Base-by-base conservation (phyloP, 164 flowering plant genomes). In the Macadamia integrifolia region DNA sequence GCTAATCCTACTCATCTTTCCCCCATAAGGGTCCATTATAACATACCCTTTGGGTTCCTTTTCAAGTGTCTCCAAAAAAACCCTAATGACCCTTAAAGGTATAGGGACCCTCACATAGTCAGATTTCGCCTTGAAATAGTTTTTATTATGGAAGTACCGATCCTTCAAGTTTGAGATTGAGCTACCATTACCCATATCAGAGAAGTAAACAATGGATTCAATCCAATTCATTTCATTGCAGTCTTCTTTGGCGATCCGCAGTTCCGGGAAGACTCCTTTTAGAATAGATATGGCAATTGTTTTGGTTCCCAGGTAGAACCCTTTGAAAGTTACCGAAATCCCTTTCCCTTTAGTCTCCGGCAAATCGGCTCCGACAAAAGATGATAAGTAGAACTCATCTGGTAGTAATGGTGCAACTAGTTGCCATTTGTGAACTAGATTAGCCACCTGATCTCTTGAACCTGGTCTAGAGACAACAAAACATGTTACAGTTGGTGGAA, bases 11-110 rank as follows among this genome's bases (percentile, higher is more conserved):
- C 14, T 61, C 80, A 78, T 72, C n/a, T 61, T 58, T 23, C 78
- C 75, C 0, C 80, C 78, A 42, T 75, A 75, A 10, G 81, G 81
- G 60, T 78, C 81, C 63, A 78, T 23, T 30, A 78, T 75, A 0
- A 72, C 71, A 52, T 71, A 75, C 40, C 74, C 76, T 72, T 69
- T 75, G 6, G 73, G 70, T 64, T 78, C 78, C 9, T 44, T 30
- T 15, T 66, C 73, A 7, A 78, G 58, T 55, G 53, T 44, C 6
- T 30, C 43, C 15, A 62, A 35, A 2, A 35, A 35, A 23, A 6
- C 17, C 17, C 30, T 13, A 50, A 75, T 66, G 2, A 63, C 76
- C n/a, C 32, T 43, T 32, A 66, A 18, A 1, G 81, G 55, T 61
- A 75, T 69, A 6, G 74, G 66, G 3, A 18, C 53, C 43, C 60